phyloP scores from a whole-genome alignment of 75 land plant species.

The Cunninghamia lanceolata region DNA sequence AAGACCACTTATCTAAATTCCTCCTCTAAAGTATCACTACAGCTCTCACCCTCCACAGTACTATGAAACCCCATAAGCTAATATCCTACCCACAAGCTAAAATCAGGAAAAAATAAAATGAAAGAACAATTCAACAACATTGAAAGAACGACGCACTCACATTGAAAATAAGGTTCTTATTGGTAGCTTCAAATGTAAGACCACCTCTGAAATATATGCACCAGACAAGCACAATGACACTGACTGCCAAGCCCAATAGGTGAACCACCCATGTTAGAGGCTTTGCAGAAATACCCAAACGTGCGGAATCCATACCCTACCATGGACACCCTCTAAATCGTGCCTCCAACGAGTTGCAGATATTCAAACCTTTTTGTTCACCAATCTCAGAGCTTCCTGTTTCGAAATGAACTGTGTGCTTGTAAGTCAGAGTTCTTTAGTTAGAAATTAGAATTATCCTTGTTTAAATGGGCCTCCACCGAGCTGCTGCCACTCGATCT shows the following conservation, averaged over 20 bases:
- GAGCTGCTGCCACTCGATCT: too few relatives aligned
- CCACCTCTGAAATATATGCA: conserved; percentile 62
- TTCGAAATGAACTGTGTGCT: too few relatives aligned
- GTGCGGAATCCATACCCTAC: neutral
- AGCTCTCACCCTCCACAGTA: neutral
- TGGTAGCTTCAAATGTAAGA: conserved; percentile 44
- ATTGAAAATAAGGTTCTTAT: conserved; percentile 64
- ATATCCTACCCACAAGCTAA: neutral
- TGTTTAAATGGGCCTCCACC: too few relatives aligned
- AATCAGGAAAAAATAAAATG: too few relatives aligned
- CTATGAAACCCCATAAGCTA: neutral
- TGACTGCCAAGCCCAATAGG: too few relatives aligned
- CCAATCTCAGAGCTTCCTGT: neutral
- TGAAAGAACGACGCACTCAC: conserved; percentile 17
- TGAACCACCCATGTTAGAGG: conserved; percentile 43
- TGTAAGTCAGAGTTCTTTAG: too few relatives aligned
- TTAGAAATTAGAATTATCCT: too few relatives aligned
- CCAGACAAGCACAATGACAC: conserved; percentile 76
- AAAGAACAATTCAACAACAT: too few relatives aligned
- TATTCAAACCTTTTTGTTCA: neutral
- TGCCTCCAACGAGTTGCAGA: neutral
- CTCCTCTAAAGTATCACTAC: too few relatives aligned
- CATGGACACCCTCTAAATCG: neutral
- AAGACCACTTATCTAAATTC: too few relatives aligned
- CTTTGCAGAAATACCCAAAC: conserved; percentile 19